Conservation (phyloP, 441 rosid genomes). For the Jatropha multifida region DNA sequence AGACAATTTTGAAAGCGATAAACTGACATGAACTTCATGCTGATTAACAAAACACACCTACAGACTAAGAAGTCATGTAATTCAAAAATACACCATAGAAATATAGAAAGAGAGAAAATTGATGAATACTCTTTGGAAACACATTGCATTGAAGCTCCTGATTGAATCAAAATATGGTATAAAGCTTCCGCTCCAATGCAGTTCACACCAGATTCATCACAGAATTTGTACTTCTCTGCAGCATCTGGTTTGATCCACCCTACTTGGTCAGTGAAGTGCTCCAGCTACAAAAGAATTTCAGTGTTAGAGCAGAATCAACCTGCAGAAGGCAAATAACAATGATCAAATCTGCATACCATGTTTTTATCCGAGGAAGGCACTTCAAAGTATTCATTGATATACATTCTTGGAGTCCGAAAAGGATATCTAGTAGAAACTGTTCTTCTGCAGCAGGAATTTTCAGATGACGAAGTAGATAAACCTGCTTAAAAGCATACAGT, state of each 20-base stretch:
- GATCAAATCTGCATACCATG: slow-evolving; percentile 43
- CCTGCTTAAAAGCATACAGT: slow-evolving; percentile 46
- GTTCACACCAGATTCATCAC: slow-evolving; percentile 49
- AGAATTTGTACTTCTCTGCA: slow-evolving; percentile 62
- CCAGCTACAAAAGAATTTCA: slow-evolving; percentile 38
- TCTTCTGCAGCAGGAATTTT: slow-evolving; percentile 41
- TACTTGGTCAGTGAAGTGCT: slow-evolving; percentile 36
- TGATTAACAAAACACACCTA: slow-evolving; percentile 1
- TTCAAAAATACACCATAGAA: slow-evolving; percentile 1
- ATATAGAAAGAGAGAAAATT: slow-evolving; percentile 15
- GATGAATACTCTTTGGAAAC: slow-evolving; percentile 61
- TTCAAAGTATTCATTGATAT: slow-evolving; percentile 68
- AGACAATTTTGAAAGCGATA: not conserved
- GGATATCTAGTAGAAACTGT: slow-evolving; percentile 65
- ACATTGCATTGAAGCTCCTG: slow-evolving; percentile 67
- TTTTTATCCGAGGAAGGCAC: slow-evolving; percentile 48
- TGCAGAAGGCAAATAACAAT: slow-evolving; percentile 13
- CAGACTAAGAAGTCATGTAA: slow-evolving; percentile 13
- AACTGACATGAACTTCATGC: slow-evolving; percentile 6
- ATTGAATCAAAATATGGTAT: slow-evolving; percentile 52
- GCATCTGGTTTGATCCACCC: slow-evolving; percentile 50
- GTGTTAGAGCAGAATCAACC: slow-evolving; percentile 18
- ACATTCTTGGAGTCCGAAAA: slow-evolving; percentile 50
- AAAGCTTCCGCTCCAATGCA: slow-evolving; percentile 59
- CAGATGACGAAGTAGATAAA: slow-evolving; percentile 46